These are phyloP conservation scores for Cryptosporidium meleagridis DNA, from an alignment of 169 alveolate genomes.

Conservation along the genomic window DNA sequence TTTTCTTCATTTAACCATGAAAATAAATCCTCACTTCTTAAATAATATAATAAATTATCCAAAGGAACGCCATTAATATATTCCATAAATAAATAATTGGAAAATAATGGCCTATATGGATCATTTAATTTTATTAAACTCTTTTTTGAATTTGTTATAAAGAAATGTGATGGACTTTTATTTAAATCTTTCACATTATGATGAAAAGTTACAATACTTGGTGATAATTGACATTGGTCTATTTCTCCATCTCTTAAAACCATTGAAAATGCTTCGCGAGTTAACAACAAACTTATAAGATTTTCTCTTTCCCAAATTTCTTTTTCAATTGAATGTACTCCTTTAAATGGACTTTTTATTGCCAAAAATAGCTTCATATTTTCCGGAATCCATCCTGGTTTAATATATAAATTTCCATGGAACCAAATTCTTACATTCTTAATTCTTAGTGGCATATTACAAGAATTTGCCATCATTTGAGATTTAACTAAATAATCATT, in stretches of 20 bases:
- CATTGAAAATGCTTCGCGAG: conserved; percentile 15
- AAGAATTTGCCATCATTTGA: background rate
- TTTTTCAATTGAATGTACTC: conserved; percentile 40
- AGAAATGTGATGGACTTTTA: conserved; percentile 12
- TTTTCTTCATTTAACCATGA: conserved; percentile 18
- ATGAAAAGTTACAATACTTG: conserved; percentile 33
- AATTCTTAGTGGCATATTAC: conserved; percentile 15
- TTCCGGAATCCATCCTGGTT: conserved; percentile 56
- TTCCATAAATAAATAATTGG: conserved; percentile 61
- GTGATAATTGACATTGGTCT: conserved; percentile 38
- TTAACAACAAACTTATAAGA: conserved; percentile 18
- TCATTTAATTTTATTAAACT: conserved; percentile 10
- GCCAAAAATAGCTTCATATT: conserved; percentile 1
- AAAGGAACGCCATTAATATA: conserved; percentile 34
- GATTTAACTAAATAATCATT: conserved; percentile 33
- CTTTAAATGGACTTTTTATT: conserved; percentile 56
- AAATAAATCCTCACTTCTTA: conserved; percentile 30
- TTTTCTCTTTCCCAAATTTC: conserved; percentile 68
- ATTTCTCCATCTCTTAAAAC: background rate
- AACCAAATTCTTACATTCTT: conserved; percentile 60
- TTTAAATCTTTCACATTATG: background rate
- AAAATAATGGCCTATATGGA: conserved; percentile 43
- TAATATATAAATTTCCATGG: conserved; percentile 10
- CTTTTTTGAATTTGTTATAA: conserved; percentile 5
- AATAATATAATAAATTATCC: conserved; percentile 19